Conservation (phyloP, 169 alveolate species). For the Eimeria praecox region DNA sequence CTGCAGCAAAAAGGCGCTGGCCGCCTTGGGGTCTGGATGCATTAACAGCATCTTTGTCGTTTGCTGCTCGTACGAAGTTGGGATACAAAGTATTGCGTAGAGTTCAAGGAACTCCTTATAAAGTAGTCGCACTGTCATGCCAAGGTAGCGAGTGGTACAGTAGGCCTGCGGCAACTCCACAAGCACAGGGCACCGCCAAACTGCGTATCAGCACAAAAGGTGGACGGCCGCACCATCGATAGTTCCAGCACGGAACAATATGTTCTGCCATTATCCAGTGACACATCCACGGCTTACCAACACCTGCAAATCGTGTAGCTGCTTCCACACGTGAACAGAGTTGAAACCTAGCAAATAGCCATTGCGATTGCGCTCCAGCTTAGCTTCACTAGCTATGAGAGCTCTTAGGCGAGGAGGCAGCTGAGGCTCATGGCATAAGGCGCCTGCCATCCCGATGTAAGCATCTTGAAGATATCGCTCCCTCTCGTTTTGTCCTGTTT, state of each 20-base stretch:
- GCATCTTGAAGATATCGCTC: neutral
- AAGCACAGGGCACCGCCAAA: neutral
- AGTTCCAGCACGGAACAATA: neutral
- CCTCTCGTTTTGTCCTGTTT: neutral
- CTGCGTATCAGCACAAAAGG: neutral
- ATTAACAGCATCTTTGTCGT: neutral
- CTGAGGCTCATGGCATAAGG: constrained; percentile 25
- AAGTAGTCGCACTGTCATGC: constrained; percentile 67
- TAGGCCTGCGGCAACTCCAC: constrained; percentile 12
- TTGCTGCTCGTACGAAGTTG: constrained; percentile 42
- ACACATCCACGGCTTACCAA: neutral
- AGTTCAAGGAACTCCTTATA: constrained; percentile 50
- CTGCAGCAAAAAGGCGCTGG: constrained; percentile 60
- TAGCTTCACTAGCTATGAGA: constrained; percentile 9
- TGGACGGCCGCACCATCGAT: neutral
- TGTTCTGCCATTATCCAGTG: neutral
- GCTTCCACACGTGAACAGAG: constrained; percentile 49
- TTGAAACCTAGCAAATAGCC: constrained; percentile 25
- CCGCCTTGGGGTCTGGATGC: constrained; percentile 55
- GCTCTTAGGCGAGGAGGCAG: constrained; percentile 13
- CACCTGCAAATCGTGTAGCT: constrained; percentile 55
- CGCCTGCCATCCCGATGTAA: neutral
- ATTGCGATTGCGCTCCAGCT: neutral
- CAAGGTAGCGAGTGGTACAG: constrained; percentile 64
- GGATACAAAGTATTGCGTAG: constrained; percentile 60